phyloP scores from a whole-genome alignment of 306 rosid genomes.

The Quercus aquifolioides region DNA sequence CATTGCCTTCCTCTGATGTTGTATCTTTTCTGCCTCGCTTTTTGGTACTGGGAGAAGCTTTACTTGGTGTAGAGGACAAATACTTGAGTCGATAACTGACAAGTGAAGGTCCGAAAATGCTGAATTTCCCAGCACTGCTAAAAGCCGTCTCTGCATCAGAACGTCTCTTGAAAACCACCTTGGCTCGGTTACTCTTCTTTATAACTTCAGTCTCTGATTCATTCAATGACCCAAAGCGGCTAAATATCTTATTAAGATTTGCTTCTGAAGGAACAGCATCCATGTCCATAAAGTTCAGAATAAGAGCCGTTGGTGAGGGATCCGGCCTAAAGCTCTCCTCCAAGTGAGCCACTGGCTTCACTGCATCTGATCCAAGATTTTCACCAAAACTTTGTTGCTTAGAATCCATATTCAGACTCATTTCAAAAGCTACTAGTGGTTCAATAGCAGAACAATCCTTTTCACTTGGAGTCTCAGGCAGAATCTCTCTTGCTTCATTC shows the following conservation, averaged over 20 bases:
- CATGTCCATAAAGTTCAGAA: conserved; percentile 57
- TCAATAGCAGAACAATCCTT: conserved; percentile 8
- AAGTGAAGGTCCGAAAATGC: conserved; percentile 76
- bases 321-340: conserved; percentile 32
- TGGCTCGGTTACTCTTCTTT: conserved; percentile 58
- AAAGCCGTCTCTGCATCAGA: conserved; percentile 75
- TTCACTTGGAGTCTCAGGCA: conserved; percentile 14
- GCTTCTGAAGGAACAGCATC: conserved; percentile 57
- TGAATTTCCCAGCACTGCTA: conserved; percentile 81
- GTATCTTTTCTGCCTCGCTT: conserved; percentile 35
- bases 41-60: conserved; percentile 16
- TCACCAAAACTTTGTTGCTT: conserved; percentile 1
- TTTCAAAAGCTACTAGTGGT: conserved; percentile 18
- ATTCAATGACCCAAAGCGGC: conserved; percentile 50
- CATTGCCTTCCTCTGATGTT: conserved; percentile 19
- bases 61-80: conserved; percentile 26
- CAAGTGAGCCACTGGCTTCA: conserved; percentile 10
- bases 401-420: conserved; percentile 8
- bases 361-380: conserved; percentile 28
- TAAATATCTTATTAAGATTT: conserved; percentile 58
- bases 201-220: conserved; percentile 67
- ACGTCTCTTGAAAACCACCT: conserved; percentile 59
- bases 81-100: conserved; percentile 79
- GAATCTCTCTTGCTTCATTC: conserved; percentile 26
- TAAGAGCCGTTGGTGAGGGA: conserved; percentile 53